Percentiles rank a stretch among this genome's conserved stretches.
phyloP scores from a whole-genome alignment of 345 rosid species.

The Salix arbutifolia region DNA sequence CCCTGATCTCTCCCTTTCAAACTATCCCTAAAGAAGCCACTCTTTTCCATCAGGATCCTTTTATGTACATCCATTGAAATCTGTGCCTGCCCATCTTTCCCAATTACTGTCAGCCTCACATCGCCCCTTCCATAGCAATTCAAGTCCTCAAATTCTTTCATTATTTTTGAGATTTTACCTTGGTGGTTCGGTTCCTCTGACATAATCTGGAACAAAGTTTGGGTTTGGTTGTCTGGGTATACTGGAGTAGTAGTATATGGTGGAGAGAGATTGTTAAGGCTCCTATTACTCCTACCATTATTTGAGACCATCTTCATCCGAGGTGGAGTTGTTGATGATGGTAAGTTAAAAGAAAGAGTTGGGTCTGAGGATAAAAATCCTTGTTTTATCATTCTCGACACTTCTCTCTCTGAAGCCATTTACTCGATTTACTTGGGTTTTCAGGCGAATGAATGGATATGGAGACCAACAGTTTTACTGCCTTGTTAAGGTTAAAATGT shows the following conservation, averaged over 20 bases:
- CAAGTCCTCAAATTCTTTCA: slow-evolving; percentile 52
- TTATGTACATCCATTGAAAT: slow-evolving; percentile 75
- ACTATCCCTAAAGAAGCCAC: slow-evolving; percentile 74
- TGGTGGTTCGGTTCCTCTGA: slow-evolving; percentile 56
- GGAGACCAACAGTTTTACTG: not conserved
- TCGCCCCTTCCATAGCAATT: slow-evolving; percentile 42
- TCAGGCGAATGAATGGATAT: not conserved
- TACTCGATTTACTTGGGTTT: not conserved
- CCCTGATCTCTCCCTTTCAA: slow-evolving; percentile 53
- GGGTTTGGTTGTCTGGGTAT: slow-evolving; percentile 22
- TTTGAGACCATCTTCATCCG: slow-evolving; percentile 17
- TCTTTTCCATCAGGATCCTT: slow-evolving; percentile 62
- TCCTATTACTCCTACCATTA: slow-evolving; percentile 33
- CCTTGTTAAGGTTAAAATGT: too few species aligned
- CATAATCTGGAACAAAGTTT: slow-evolving; percentile 92
- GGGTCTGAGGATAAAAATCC: slow-evolving; percentile 72
- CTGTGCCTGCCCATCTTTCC: slow-evolving; percentile 56
- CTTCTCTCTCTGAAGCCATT: slow-evolving; percentile 70
- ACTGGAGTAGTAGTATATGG: slow-evolving; percentile 21
- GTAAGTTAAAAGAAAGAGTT: slow-evolving; percentile 53
- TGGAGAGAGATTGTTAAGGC: slow-evolving; percentile 1
- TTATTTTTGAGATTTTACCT: slow-evolving; percentile 49
- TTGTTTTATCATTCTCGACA: slow-evolving; percentile 74
- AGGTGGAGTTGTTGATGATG: slow-evolving; percentile 29
- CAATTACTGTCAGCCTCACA: slow-evolving; percentile 73